Percentiles rank a stretch among this genome's conserved stretches.
Conservation (phyloP, 768 basidiomycete genomes). For the Tricholoma bakamatsutake region DNA sequence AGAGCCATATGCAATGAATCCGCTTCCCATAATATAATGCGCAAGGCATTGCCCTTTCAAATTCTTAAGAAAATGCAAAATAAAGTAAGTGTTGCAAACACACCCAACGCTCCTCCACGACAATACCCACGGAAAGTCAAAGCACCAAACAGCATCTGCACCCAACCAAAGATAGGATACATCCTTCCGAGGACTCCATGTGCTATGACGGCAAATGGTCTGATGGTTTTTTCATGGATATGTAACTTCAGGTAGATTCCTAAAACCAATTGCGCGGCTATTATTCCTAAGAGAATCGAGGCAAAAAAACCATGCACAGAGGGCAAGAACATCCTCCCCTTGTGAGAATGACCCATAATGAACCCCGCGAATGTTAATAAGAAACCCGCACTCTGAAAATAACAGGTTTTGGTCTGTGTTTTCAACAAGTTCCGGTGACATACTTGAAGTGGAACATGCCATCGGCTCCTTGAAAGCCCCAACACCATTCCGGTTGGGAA, state of each 20-base stretch:
- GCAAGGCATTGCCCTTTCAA: constrained; percentile 71
- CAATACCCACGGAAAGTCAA: constrained; percentile 75
- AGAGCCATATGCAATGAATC: constrained; percentile 82
- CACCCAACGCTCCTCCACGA: constrained; percentile 60
- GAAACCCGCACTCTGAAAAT: constrained; percentile 57
- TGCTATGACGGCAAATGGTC: constrained; percentile 62
- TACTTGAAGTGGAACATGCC: constrained; percentile 89
- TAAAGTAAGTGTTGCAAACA: constrained; percentile 5
- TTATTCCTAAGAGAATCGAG: constrained; percentile 57
- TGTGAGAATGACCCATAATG: constrained; percentile 82
- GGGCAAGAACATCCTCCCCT: constrained; percentile 68
- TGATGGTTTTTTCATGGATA: constrained; percentile 68
- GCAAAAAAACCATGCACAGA: constrained; percentile 72
- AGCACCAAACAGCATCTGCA: constrained; percentile 83
- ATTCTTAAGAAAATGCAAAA: constrained; percentile 1
- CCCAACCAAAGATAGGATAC: constrained; percentile 85
- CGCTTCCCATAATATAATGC: constrained; percentile 87
- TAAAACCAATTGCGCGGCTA: constrained; percentile 58
- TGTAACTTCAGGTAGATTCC: constrained; percentile 93
- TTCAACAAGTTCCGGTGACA: constrained; percentile 7
- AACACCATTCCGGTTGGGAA: constrained; percentile 85
- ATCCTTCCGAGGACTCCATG: constrained; percentile 81
- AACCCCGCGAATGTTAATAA: constrained; percentile 68
- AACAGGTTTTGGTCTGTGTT: not conserved
- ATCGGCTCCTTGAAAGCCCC: constrained; percentile 71